Evolutionary conservation across 1,139 yeast genomes (phyloP).

Genomic region (Casaregolazyma lundiana): DNA sequence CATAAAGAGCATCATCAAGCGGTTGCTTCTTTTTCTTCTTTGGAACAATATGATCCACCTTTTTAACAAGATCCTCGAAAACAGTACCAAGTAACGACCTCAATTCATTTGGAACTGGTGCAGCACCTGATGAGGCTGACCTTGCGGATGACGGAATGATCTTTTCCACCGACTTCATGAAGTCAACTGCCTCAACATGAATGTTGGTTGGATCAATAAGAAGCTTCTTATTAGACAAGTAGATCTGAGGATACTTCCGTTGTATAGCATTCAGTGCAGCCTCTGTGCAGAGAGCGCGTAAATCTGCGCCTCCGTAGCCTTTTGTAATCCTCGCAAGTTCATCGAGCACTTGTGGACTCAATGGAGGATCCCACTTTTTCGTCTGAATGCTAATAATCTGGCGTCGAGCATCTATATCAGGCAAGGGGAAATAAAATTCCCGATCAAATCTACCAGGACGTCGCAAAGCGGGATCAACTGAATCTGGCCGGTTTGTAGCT

Average conservation of each 20-base stretch:
- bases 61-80: conserved; percentile 44
- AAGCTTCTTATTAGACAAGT: conserved; percentile 68
- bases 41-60: conserved; percentile 61
- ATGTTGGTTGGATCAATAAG: conserved; percentile 67
- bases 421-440: conserved; percentile 93
- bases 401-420: conserved; percentile 73
- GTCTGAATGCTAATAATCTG: conserved; percentile 83
- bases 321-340: conserved; percentile 78
- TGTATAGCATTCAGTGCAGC: conserved; percentile 92
- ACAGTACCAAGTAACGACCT: conserved; percentile 55
- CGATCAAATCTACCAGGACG: conserved; percentile 98
- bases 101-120: conserved; percentile 74
- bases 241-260: conserved; percentile 89
- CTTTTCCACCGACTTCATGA: conserved; percentile 78
- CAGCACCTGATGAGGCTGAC: conserved; percentile 66
- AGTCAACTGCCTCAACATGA: conserved; percentile 77
- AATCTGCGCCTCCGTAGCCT: conserved; percentile 98
- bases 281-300: conserved; percentile 91
- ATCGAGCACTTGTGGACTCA: conserved; percentile 52
- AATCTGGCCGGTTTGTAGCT: conserved; percentile 96
- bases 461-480: conserved; percentile 94
- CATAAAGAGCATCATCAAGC: conserved; percentile 66
- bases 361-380: conserved; percentile 77
- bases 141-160: conserved; percentile 92
- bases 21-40: conserved; percentile 52